These are phyloP conservation scores for Fraxinus floribunda DNA, from an alignment of 305 asterid species.

Conservation along the genomic window DNA sequence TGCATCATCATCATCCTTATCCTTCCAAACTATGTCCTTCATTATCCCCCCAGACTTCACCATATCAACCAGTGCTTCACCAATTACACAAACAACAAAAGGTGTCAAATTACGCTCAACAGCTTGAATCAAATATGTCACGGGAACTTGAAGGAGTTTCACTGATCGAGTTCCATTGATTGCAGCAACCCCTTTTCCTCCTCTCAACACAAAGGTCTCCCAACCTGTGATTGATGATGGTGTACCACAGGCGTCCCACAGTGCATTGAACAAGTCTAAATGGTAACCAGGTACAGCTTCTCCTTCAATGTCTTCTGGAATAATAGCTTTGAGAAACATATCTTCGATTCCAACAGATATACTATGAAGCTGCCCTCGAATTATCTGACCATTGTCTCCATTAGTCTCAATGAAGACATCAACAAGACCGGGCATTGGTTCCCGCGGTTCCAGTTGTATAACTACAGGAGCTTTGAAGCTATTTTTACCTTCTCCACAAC, in stretches of 20 bases:
- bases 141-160: slow-evolving; percentile 72
- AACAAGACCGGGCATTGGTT: slow-evolving; percentile 85
- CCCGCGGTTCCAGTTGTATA: slow-evolving; percentile 83
- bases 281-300: slow-evolving; percentile 48
- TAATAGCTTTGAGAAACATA: slow-evolving; percentile 79
- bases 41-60: slow-evolving; percentile 59
- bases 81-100: slow-evolving; percentile 73
- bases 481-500: slow-evolving; percentile 46
- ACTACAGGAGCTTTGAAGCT: slow-evolving; percentile 51
- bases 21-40: slow-evolving; percentile 60
- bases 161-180: slow-evolving; percentile 80
- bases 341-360: slow-evolving; percentile 88
- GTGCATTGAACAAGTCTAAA: slow-evolving; percentile 63
- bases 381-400: slow-evolving; percentile 70
- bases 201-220: slow-evolving; percentile 74
- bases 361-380: slow-evolving; percentile 69
- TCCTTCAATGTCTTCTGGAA: slow-evolving; percentile 59
- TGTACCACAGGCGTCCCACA: slow-evolving; percentile 92
- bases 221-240: slow-evolving; percentile 73
- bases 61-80: slow-evolving; percentile 64
- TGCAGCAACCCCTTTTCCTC: slow-evolving; percentile 82
- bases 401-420: slow-evolving; percentile 71
- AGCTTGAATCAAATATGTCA: slow-evolving; percentile 50
- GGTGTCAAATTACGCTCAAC: slow-evolving; percentile 64
- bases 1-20: slow-evolving; percentile 11